Percentiles rank a stretch among this genome's conserved stretches.
Conservation (phyloP, 306 rosid species). For the Ceratonia siliqua region DNA sequence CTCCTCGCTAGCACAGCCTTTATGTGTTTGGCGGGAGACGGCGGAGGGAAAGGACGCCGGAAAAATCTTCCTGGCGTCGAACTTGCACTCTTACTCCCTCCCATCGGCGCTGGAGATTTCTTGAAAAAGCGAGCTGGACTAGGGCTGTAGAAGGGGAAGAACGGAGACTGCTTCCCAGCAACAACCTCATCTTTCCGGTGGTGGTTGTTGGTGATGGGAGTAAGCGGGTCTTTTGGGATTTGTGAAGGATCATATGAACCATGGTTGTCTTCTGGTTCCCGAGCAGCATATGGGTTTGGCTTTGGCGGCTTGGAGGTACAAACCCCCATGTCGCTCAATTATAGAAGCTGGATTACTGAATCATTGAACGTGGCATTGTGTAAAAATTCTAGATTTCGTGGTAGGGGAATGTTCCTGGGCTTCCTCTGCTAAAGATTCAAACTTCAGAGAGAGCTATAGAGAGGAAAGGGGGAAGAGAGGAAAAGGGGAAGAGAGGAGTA, state of each 20-base stretch:
- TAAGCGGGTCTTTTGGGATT: constrained; percentile 50
- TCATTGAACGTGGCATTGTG: constrained; percentile 35
- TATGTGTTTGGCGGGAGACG: constrained; percentile 98
- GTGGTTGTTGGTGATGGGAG: constrained; percentile 26
- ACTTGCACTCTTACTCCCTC: constrained; percentile 54
- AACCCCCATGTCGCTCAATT: constrained; percentile 64
- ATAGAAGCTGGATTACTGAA: constrained; percentile 32
- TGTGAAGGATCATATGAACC: constrained; percentile 42
- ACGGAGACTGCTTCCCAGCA: constrained; percentile 66
- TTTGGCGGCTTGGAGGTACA: constrained; percentile 90
- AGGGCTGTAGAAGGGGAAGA: constrained; percentile 88
- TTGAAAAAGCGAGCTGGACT: constrained; percentile 76
- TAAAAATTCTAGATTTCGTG: neutral
- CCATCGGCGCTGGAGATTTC: constrained; percentile 61
- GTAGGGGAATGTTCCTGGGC: constrained; percentile 19
- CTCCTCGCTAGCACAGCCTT: constrained; percentile 73
- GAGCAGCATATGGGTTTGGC: constrained; percentile 64
- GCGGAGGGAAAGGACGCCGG: constrained; percentile 91
- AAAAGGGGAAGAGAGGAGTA: neutral
- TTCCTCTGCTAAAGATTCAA: constrained; percentile 36
- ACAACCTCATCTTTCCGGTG: constrained; percentile 49
- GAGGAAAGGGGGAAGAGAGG: neutral
- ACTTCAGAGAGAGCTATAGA: constrained; percentile 17
- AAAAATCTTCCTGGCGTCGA: constrained; percentile 90
- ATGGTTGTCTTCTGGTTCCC: constrained; percentile 42